Base-by-base conservation (phyloP, 148 eudicot genomes). In the Rhododendron mucronatum region DNA sequence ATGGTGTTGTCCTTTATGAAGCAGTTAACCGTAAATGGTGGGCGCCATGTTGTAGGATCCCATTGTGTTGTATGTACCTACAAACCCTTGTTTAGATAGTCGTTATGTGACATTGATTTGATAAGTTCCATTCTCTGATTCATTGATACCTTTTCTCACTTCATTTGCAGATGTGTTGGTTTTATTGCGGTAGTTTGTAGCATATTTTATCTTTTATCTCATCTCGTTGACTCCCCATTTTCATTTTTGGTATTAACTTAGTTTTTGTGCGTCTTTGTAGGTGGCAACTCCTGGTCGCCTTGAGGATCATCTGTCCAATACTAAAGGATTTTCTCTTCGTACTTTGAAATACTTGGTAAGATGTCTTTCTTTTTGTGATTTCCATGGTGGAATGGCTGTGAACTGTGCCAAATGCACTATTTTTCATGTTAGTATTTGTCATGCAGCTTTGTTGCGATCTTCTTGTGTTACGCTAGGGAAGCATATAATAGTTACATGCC, bases 231-330 rank as follows among this genome's bases (percentile, higher is more conserved):
- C 65, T 50, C 20, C 33, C 65, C 4, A 44, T 26, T 53, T 12
- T 39, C 26, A 21, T 8, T 21, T 47, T 35, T 44, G 21, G 39
- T 75, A 8, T 81, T 75, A 47, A 63, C 80, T 82, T 75, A 23
- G 57, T 7, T 76, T 74, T 83, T 7, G 78, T 82, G 82, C 81
- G 47, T 18, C 51, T 51, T 83, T 92, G 50, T 83, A 96, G 99
- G 98, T 95, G 61, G 98, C 93, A 63, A 96, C 99, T 6, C 99
- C 99, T 86, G 99, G 99, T 67, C 98, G 99, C 65, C 96, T 96
- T 82, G 82, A 92, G 88, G 98, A 96, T 92, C 99, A 96, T 90
- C 90, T 96, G 80, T 85, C 99, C 18, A 95, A 96, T 79, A 94
- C 98, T 63, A 96, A 96, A 88, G 99, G 99, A 10, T 96, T 96